phyloP scores from a whole-genome alignment of 2,329 filamentous ascomycete species.

The Neurospora sp. region DNA sequence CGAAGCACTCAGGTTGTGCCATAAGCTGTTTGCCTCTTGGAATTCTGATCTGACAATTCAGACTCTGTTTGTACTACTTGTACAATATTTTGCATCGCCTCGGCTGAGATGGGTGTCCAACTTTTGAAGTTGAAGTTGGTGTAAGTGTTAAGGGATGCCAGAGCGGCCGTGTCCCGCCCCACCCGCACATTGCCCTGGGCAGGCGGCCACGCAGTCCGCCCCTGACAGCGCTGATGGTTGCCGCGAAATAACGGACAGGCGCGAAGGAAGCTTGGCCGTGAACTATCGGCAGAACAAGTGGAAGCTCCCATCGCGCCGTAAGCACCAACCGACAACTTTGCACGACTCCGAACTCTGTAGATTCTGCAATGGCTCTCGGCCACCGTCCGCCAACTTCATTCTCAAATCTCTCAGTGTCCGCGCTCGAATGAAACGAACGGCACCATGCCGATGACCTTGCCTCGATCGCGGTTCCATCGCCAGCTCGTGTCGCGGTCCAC shows the following conservation, averaged over 20 bases:
- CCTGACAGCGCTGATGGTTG: neutral
- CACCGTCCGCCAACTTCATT: neutral
- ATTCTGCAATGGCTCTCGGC: neutral
- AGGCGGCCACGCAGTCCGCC: neutral
- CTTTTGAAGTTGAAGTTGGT: neutral
- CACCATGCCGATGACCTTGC: constrained; percentile 3
- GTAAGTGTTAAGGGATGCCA: neutral
- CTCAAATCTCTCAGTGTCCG: neutral
- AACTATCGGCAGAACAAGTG: neutral
- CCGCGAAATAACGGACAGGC: neutral
- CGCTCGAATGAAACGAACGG: constrained; percentile 1
- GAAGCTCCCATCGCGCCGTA: neutral
- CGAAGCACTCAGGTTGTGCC: neutral
- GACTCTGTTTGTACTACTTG: neutral
- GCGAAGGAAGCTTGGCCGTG: neutral
- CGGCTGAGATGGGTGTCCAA: neutral
- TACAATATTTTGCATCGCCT: neutral
- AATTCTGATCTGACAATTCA: neutral
- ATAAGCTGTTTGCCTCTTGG: neutral
- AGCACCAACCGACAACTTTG: neutral
- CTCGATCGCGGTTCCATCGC: constrained; percentile 11
- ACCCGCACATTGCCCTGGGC: neutral
- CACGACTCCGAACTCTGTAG: neutral
- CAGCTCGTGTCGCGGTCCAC: constrained; percentile 12
- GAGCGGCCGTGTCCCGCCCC: neutral